These are phyloP conservation scores for Salvia sclarea DNA, from an alignment of 305 asterid genomes.

Conservation along the genomic window DNA sequence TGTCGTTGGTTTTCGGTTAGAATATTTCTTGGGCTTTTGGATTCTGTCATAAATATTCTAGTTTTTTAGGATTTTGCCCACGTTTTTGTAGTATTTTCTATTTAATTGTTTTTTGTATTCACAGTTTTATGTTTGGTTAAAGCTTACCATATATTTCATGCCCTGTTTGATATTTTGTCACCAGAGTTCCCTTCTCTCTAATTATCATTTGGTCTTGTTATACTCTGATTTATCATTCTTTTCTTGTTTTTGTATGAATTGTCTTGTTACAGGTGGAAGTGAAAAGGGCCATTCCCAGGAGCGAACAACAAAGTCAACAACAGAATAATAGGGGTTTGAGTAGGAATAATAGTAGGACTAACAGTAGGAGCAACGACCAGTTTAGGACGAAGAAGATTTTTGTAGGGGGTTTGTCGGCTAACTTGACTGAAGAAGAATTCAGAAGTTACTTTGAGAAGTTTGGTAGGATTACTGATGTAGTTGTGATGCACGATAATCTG, in stretches of 20 bases:
- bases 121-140: not conserved
- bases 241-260: not conserved
- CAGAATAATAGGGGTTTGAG: constrained; percentile 46
- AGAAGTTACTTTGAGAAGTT: constrained; percentile 70
- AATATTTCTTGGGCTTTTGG: not conserved
- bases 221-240: too few species aligned
- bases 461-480: constrained; percentile 79
- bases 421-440: constrained; percentile 71
- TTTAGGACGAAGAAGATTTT: constrained; percentile 89
- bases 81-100: not conserved
- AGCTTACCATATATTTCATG: not conserved
- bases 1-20: not conserved
- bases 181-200: not conserved
- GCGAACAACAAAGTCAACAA: constrained; percentile 63
- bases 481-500: constrained; percentile 75
- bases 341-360: constrained; percentile 48
- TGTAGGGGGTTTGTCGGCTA: constrained; percentile 87
- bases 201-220: not conserved
- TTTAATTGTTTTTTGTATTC: not conserved
- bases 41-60: not conserved
- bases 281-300: constrained; percentile 84
- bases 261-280: constrained; percentile 68
- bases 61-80: not conserved
- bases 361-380: constrained; percentile 49
- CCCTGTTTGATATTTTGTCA: not conserved